Conservation (phyloP, 2,329 filamentous ascomycete genomes). For the Pseudogymnoascus pannorum region DNA sequence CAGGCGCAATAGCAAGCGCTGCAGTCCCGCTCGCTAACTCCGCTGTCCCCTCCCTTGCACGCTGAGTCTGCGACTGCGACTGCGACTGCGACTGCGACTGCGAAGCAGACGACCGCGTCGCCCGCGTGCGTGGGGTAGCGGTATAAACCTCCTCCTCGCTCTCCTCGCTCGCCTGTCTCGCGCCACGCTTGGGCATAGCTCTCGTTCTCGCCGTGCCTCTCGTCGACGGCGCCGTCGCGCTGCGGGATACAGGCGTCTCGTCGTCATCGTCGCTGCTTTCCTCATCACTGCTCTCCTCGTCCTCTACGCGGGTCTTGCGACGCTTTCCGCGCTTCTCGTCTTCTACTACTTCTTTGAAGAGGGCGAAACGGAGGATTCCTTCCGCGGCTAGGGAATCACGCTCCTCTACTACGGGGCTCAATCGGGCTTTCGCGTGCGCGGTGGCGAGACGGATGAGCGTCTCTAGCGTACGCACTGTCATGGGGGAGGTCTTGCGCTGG, state of each 20-base stretch:
- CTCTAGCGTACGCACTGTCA: constrained; percentile 95
- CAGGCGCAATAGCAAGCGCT: constrained; percentile 21
- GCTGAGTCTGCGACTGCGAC: too few relatives aligned
- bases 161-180: constrained; percentile 33
- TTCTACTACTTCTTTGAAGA: constrained; percentile 91
- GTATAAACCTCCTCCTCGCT: constrained; percentile 35
- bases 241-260: constrained; percentile 23
- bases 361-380: constrained; percentile 80
- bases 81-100: constrained; percentile 24
- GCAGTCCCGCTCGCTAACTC: constrained; percentile 23
- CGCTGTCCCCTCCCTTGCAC: constrained; percentile 24
- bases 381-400: constrained; percentile 84
- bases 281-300: constrained; percentile 52
- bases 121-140: constrained; percentile 23
- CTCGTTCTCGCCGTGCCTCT: constrained; percentile 28
- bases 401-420: constrained; percentile 84
- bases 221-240: constrained; percentile 14
- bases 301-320: constrained; percentile 57
- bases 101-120: constrained; percentile 5
- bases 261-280: constrained; percentile 47
- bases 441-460: constrained; percentile 97
- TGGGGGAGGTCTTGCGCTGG: constrained; percentile 84
- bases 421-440: constrained; percentile 84
- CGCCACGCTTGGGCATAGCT: constrained; percentile 15
- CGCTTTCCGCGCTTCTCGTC: constrained; percentile 76